Conservation (phyloP, 176 grass and related monocot species). For the Chrysopogon serrulatus region DNA sequence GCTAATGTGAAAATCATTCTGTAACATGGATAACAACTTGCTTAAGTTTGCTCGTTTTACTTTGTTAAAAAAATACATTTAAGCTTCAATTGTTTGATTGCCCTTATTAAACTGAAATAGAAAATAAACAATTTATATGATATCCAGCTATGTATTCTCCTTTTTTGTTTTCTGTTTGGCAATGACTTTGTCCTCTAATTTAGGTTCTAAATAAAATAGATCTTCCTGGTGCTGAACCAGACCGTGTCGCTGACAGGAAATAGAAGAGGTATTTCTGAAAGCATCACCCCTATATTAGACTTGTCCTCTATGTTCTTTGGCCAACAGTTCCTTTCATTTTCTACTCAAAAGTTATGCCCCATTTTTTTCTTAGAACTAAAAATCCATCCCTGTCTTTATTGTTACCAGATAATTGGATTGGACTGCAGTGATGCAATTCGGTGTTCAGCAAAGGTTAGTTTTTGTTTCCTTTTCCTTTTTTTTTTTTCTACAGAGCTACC, state of each 20-base stretch:
- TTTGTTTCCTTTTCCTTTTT: constrained; percentile 2
- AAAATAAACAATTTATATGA: background rate
- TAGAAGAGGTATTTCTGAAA: constrained; percentile 84
- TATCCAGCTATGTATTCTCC: constrained; percentile 14
- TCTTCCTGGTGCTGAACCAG: constrained; percentile 96
- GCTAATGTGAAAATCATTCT: background rate
- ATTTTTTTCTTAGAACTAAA: constrained; percentile 4
- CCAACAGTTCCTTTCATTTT: background rate
- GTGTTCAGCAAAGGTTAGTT: constrained; percentile 93
- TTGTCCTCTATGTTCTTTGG: background rate
- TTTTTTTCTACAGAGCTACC: background rate
- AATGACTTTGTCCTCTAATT: constrained; percentile 30
- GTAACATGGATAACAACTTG: constrained; percentile 1
- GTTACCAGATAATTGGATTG: constrained; percentile 83
- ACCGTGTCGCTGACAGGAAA: constrained; percentile 70
- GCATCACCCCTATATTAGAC: background rate
- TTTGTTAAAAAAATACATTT: background rate
- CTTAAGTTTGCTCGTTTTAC: constrained; percentile 12
- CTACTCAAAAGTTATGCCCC: background rate
- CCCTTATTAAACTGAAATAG: background rate
- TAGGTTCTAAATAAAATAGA: constrained; percentile 99
- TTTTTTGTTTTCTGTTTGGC: constrained; percentile 19
- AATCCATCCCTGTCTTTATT: background rate
- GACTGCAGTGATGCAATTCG: constrained; percentile 88
- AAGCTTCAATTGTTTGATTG: background rate